Percentiles rank a stretch among this genome's conserved stretches.
phyloP scores from a whole-genome alignment of 139 green algal species.

The Micromonas pusilla region DNA sequence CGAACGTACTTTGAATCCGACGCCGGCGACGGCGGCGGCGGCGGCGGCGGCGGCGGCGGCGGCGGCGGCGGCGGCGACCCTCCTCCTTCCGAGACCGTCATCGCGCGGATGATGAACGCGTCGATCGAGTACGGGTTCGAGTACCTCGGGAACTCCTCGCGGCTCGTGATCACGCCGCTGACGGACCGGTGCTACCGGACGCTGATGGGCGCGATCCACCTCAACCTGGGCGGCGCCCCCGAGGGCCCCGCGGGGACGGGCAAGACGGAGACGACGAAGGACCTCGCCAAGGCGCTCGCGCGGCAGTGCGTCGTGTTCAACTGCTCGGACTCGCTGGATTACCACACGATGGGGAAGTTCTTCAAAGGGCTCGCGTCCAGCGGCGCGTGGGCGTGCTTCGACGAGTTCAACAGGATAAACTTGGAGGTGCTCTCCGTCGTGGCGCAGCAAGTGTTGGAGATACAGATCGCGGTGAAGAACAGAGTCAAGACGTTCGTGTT shows the following conservation, averaged over 20 bases:
- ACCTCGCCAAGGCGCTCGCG: conserved; percentile 61
- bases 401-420: conserved; percentile 51
- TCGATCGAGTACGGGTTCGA: conserved; percentile 60
- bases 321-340: conserved; percentile 74
- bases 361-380: conserved; percentile 67
- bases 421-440: conserved; percentile 54
- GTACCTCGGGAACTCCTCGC: conserved; percentile 67
- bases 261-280: conserved; percentile 42
- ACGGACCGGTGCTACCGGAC: conserved; percentile 74
- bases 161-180: conserved; percentile 80
- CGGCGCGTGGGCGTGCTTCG: conserved; percentile 64
- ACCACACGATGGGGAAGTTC: conserved; percentile 70
- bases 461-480: conserved; percentile 64
- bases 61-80: too few relatives aligned
- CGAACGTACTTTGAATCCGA: conserved; percentile 57
- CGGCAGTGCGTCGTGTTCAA: conserved; percentile 87
- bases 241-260: conserved; percentile 53
- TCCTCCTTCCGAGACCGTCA: conserved; percentile 41
- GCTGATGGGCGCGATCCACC: conserved; percentile 72
- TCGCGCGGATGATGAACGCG: conserved; percentile 69
- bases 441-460: conserved; percentile 76
- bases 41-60: too few relatives aligned
- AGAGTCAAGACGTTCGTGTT: conserved; percentile 69
- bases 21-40: conserved; percentile 25
- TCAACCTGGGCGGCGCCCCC: conserved; percentile 66